Percentiles rank a stretch among this genome's conserved stretches.
These are phyloP conservation scores for Metschnikowia koreensis DNA, from an alignment of 805 yeast genomes.

Conservation along the genomic window DNA sequence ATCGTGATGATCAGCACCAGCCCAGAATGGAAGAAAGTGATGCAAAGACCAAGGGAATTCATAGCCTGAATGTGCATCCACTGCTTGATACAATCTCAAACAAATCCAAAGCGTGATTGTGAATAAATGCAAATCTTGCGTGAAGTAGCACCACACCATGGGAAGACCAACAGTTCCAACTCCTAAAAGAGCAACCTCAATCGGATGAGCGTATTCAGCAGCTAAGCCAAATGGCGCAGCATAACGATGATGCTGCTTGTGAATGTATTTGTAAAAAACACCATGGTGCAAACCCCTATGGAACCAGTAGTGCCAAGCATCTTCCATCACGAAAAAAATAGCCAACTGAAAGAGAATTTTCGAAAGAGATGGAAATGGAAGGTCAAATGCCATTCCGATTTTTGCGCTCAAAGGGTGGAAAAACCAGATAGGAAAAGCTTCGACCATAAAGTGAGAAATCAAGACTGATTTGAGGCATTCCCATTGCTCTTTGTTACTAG, in stretches of 20 bases:
- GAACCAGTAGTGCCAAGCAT: conserved; percentile 95
- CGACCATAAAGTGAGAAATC: conserved; percentile 85
- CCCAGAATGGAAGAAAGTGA: conserved; percentile 93
- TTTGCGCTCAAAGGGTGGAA: conserved; percentile 89
- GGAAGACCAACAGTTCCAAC: conserved; percentile 97
- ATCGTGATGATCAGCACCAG: conserved; percentile 98
- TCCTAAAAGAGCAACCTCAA: conserved; percentile 87
- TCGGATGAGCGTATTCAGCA: conserved; percentile 97
- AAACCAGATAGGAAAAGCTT: conserved; percentile 95
- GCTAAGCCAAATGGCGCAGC: conserved; percentile 98
- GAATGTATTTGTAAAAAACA: conserved; percentile 85
- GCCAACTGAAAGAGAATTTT: conserved; percentile 65
- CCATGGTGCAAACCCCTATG: conserved; percentile 91
- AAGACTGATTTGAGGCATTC: conserved; percentile 85
- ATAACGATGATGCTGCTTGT: conserved; percentile 96
- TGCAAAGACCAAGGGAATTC: conserved; percentile 97
- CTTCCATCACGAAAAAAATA: conserved; percentile 82
- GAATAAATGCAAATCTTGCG: conserved; percentile 73
- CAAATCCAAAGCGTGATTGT: conserved; percentile 90
- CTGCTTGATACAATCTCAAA: conserved; percentile 89
- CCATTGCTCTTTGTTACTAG: conserved; percentile 83
- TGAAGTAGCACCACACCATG: conserved; percentile 64
- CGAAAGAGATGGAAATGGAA: conserved; percentile 76
- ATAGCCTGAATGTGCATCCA: conserved; percentile 96
- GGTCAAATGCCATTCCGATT: conserved; percentile 72